These are phyloP conservation scores for Thamnidium elegans DNA, from an alignment of 192 early-diverging fungal species.

Conservation along the genomic window DNA sequence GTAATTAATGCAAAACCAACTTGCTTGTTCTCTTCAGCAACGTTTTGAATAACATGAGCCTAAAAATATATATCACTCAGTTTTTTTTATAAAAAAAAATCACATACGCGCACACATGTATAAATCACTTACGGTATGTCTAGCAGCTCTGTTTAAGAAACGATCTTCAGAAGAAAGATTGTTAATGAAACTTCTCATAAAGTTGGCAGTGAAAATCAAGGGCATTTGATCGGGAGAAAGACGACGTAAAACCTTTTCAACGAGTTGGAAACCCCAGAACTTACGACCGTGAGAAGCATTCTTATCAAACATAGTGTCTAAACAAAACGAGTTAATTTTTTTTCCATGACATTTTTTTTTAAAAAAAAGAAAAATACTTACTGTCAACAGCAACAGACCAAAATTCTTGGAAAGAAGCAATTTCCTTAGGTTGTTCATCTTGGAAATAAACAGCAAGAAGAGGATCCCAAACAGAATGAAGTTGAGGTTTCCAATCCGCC, in stretches of 20 bases:
- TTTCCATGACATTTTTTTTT: neutral
- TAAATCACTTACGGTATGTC: constrained; percentile 52
- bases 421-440: constrained; percentile 29
- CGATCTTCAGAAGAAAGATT: constrained; percentile 73
- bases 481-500: constrained; percentile 67
- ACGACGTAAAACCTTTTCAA: constrained; percentile 63
- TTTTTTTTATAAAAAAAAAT: constrained; percentile 2
- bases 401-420: constrained; percentile 67
- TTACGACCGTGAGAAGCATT: constrained; percentile 78
- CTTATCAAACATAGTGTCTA: constrained; percentile 71
- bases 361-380: constrained; percentile 31
- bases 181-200: constrained; percentile 86
- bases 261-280: constrained; percentile 86
- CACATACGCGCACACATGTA: too few relatives aligned
- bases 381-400: constrained; percentile 79
- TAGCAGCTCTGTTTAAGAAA: constrained; percentile 78
- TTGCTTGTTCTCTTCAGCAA: constrained; percentile 63
- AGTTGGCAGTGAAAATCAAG: constrained; percentile 75
- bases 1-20: constrained; percentile 76
- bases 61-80: constrained; percentile 11
- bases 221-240: constrained; percentile 57
- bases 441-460: constrained; percentile 61
- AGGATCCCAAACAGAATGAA: constrained; percentile 80
- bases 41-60: constrained; percentile 50
- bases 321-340: neutral